Percentiles rank a stretch among this genome's conserved stretches.
These are phyloP conservation scores for Alnus rubra DNA, from an alignment of 306 rosid genomes.

Conservation along the genomic window DNA sequence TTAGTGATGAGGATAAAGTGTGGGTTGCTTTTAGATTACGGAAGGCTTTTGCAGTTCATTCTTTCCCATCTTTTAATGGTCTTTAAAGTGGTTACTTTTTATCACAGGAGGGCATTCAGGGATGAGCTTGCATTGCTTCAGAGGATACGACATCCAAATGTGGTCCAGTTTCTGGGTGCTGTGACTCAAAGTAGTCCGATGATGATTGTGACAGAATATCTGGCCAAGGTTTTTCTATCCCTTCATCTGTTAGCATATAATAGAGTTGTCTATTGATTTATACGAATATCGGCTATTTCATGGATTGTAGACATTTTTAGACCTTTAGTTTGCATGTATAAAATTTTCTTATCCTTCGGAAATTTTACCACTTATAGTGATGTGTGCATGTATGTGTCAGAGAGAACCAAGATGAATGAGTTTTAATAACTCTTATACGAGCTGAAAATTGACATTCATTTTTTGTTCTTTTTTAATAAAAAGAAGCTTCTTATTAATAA, in stretches of 20 bases:
- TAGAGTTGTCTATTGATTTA: not conserved
- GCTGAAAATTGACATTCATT: not conserved
- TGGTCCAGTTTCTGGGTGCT: constrained; percentile 96
- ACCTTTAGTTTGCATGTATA: not conserved
- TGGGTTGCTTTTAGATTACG: constrained; percentile 40
- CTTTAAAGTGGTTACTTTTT: constrained; percentile 32
- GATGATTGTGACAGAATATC: constrained; percentile 98
- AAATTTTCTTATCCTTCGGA: not conserved
- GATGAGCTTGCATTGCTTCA: constrained; percentile 92
- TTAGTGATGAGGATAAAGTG: constrained; percentile 80
- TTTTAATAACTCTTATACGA: not conserved
- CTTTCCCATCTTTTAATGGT: constrained; percentile 7
- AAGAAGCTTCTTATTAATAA: not conserved
- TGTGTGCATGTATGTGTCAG: not conserved
- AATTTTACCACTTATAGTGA: not conserved
- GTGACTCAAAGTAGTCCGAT: constrained; percentile 98
- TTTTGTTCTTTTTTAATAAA: not conserved
- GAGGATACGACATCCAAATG: constrained; percentile 96
- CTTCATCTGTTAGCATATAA: not conserved
- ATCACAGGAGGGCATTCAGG: constrained; percentile 76
- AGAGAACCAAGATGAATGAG: not conserved
- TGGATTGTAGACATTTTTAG: not conserved
- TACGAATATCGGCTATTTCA: not conserved
- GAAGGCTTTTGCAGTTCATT: not conserved
- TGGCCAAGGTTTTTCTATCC: constrained; percentile 73